A percentile compares a stretch with the other conserved stretches of the same genome.
Evolutionary conservation across 2,329 filamentous ascomycete genomes (phyloP).

Genomic region (Fusarium sororula): DNA sequence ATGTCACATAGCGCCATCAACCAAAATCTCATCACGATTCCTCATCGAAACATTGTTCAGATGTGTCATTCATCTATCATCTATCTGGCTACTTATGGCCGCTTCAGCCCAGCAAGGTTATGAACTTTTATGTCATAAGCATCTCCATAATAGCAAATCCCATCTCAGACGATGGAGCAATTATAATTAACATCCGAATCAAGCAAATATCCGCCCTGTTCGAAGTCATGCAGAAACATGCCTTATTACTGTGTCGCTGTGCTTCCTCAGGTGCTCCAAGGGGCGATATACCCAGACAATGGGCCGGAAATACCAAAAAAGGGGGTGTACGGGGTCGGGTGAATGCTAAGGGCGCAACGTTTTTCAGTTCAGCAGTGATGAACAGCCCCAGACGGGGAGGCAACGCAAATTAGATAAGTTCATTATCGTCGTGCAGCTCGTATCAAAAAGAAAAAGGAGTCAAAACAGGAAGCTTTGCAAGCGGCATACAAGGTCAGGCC

Average conservation of each 20-base stretch:
- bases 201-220: slow-evolving; percentile 2
- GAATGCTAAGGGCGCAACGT: not conserved
- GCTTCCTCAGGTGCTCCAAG: slow-evolving; percentile 1
- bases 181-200: not conserved
- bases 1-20: not conserved
- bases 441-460: not conserved
- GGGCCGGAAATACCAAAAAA: not conserved
- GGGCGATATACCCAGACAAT: slow-evolving; percentile 1
- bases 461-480: slow-evolving; percentile 3
- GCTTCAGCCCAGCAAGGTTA: slow-evolving; percentile 8
- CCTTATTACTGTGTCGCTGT: not conserved
- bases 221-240: not conserved
- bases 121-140: slow-evolving; percentile 12
- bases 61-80: slow-evolving; percentile 2
- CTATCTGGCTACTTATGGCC: not conserved
- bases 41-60: not conserved
- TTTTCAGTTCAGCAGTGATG: not conserved
- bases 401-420: not conserved
- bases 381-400: not conserved
- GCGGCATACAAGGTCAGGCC: not conserved
- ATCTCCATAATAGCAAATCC: slow-evolving; percentile 8
- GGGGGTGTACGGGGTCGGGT: not conserved
- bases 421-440: not conserved
- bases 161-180: slow-evolving; percentile 1
- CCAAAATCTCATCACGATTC: not conserved